These are phyloP conservation scores for Hypoxylon cercidicola DNA, from an alignment of 495 filamentous ascomycete species.

Conservation along the genomic window DNA sequence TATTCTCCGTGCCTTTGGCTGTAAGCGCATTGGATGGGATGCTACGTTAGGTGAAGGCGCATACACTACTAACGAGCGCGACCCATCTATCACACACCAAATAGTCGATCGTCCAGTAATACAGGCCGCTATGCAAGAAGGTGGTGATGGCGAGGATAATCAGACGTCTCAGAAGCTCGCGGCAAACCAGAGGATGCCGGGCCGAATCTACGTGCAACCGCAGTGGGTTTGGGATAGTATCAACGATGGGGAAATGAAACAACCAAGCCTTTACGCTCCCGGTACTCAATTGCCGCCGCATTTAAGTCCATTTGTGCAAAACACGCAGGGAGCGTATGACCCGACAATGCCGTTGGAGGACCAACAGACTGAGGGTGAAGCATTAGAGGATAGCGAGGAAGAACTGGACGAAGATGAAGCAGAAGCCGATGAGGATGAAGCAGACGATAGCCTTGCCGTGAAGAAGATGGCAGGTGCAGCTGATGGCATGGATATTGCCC, in stretches of 20 bases:
- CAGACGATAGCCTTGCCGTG: constrained; percentile 48
- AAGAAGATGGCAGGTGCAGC: constrained; percentile 56
- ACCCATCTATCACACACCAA: constrained; percentile 92
- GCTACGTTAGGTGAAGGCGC: constrained; percentile 87
- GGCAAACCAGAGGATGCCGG: constrained; percentile 76
- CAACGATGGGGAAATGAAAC: constrained; percentile 87
- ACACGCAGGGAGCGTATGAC: constrained; percentile 84
- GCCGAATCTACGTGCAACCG: constrained; percentile 90
- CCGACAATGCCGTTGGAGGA: constrained; percentile 83
- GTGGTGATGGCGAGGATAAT: constrained; percentile 66
- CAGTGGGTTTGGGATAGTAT: constrained; percentile 99
- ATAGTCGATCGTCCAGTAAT: constrained; percentile 88
- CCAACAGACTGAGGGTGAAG: constrained; percentile 82
- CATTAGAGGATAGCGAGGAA: constrained; percentile 69
- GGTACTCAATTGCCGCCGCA: constrained; percentile 91
- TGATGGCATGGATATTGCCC: constrained; percentile 58
- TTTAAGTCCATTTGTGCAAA: constrained; percentile 95
- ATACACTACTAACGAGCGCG: constrained; percentile 86
- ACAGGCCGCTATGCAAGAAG: constrained; percentile 66
- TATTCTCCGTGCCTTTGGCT: constrained; percentile 92
- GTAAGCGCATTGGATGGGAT: constrained; percentile 96
- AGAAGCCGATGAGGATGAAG: constrained; percentile 51
- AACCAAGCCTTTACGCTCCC: constrained; percentile 88
- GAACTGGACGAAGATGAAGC: constrained; percentile 62
- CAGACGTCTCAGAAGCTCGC: constrained; percentile 63